phyloP scores from a whole-genome alignment of 1,284 basidiomycete genomes.

The Marasmius sp. region DNA sequence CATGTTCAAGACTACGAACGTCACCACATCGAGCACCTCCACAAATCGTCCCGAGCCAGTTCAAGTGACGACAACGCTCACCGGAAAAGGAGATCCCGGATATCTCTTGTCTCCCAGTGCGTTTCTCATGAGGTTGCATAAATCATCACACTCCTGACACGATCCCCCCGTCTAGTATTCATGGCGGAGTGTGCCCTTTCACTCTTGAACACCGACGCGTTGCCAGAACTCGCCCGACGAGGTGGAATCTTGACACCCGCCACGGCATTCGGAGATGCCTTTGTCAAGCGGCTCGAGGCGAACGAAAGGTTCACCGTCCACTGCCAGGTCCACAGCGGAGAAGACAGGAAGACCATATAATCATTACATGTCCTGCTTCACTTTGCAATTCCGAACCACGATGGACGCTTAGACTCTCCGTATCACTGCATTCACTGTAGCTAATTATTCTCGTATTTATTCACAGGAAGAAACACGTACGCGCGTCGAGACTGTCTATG shows the following conservation, averaged over 20 bases:
- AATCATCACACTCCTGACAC: not conserved
- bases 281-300: conserved; percentile 58
- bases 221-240: conserved; percentile 53
- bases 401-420: too few relatives aligned
- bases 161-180: conserved; percentile 50
- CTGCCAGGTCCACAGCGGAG: conserved; percentile 2
- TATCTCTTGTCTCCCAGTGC: conserved; percentile 68
- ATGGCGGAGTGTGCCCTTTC: conserved; percentile 75
- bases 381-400: too few relatives aligned
- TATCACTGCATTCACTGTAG: too few relatives aligned
- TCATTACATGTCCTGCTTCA: not conserved
- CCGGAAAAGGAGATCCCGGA: conserved; percentile 77
- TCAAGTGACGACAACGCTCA: conserved; percentile 60
- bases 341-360: not conserved
- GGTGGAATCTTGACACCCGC: conserved; percentile 83
- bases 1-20: conserved; percentile 54
- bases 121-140: conserved; percentile 17
- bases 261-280: conserved; percentile 71
- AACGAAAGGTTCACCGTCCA: conserved; percentile 6
- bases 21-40: conserved; percentile 44
- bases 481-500: too few relatives aligned
- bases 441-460: too few relatives aligned
- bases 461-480: too few relatives aligned
- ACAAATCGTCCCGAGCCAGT: conserved; percentile 32
- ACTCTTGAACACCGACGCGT: conserved; percentile 53